Percentiles rank a stretch among this genome's conserved stretches.
Evolutionary conservation across 192 early-diverging fungal species (phyloP).

Genomic region (Podila clonocystis): DNA sequence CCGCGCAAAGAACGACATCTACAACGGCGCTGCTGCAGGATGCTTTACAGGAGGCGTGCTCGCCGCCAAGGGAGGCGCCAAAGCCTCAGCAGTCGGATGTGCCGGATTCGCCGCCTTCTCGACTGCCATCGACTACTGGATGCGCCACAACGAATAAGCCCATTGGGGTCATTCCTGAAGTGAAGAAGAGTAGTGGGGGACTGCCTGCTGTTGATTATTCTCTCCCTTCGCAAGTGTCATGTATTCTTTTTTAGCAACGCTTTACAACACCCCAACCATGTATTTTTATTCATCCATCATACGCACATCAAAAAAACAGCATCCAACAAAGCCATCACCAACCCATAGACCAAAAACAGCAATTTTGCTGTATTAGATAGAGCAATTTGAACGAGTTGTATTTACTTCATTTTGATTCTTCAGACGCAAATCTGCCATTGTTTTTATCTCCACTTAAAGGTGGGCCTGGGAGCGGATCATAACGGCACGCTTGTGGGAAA

Average conservation of each 20-base stretch:
- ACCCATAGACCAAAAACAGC: not conserved
- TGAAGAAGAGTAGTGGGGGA: no score
- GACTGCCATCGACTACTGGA: conserved; percentile 90
- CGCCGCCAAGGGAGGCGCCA: conserved; percentile 79
- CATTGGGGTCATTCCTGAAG: no score
- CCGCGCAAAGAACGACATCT: conserved; percentile 94
- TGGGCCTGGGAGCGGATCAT: conserved; percentile 51
- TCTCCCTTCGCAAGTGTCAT: no score
- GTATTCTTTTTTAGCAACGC: conserved; percentile 6
- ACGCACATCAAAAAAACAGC: not conserved
- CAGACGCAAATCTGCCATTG: conserved; percentile 4
- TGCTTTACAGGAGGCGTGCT: conserved; percentile 92
- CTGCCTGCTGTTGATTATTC: no score
- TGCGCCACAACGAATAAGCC: conserved; percentile 59
- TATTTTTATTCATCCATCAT: conserved; percentile 9
- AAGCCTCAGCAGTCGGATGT: conserved; percentile 82
- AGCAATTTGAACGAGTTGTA: no score
- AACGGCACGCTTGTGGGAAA: conserved; percentile 79
- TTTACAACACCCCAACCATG: conserved; percentile 3
- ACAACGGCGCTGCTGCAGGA: conserved; percentile 89
- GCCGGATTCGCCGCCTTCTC: conserved; percentile 96
- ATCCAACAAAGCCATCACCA: not conserved
- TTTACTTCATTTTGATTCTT: not conserved
- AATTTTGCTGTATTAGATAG: not conserved
- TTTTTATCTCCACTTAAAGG: conserved; percentile 22